Evolutionary conservation across 2,329 filamentous ascomycete genomes (phyloP), one percentile per base, ranked within the genome.

Genomic region (Ceratocystis albifundus): DNA sequence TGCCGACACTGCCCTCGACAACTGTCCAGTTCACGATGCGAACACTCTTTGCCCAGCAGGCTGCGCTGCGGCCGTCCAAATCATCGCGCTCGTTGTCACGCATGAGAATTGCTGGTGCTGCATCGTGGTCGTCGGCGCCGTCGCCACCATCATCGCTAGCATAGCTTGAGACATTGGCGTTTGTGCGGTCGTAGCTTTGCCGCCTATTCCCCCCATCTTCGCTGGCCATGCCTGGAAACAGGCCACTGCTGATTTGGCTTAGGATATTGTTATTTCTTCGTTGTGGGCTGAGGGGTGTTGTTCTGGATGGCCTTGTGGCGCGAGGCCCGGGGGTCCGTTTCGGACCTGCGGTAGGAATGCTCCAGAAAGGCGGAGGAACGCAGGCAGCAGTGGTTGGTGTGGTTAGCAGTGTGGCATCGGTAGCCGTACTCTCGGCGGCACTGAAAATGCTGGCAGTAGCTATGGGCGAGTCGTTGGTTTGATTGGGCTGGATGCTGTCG

Each of bases 41-140:
- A 65, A 86, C 84, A 72, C 82, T 84, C 74, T 79, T 81, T 36
- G 84, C 84, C 84, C 84, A 87, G 74, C 84, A 87, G 12, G 82
- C 83, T 68, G 77, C 79, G 72, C 82, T 83, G 68, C 79, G 75
- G 63, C 79, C 79, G 68, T 80, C 76, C 62, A 77, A 74, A 57
- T 79, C 79, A 68, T 77, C 79, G 44, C 77, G 78, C 70, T 85
- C 83, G 73, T 87, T 86, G 72, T 87, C 84, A 69, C 80, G 82
- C 68, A 87, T 75, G 6, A 79, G 84, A 70, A 87, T 87, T 55
- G 80, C 82, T 45, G 82, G 82, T 0, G 74, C 72, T 28, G 50
- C 59, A 57, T 68, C 67, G 22, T 28, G 15, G 12, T 45, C 50
- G 46, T 64, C 22, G 4, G 45, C 62, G 7, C 10, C 44, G 28